These are phyloP conservation scores for Balakata baccata DNA, from an alignment of 345 rosid genomes.

Conservation along the genomic window DNA sequence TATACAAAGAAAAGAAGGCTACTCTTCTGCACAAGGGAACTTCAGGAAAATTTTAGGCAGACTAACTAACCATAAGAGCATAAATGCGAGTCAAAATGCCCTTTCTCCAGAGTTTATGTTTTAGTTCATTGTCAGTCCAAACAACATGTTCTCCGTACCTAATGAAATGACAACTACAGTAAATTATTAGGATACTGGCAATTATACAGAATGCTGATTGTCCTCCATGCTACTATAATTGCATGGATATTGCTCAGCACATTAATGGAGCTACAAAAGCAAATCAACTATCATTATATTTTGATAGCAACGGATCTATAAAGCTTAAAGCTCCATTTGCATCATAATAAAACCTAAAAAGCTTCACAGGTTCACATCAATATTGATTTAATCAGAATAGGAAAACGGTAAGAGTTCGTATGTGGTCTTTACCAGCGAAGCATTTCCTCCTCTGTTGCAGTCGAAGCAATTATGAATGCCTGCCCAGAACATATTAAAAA, in stretches of 20 bases:
- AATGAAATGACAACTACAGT: neutral
- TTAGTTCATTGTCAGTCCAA: conserved; percentile 63
- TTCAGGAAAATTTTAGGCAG: neutral
- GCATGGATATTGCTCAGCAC: neutral
- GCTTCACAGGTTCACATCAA: conserved; percentile 1
- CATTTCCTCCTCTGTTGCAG: conserved; percentile 91
- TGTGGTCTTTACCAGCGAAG: conserved; percentile 63
- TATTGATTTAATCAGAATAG: neutral
- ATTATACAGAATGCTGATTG: neutral
- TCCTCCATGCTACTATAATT: no score
- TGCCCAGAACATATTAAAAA: conserved; percentile 38
- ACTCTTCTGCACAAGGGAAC: conserved; percentile 3
- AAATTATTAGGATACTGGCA: neutral
- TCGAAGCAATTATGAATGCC: conserved; percentile 99
- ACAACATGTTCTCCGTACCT: conserved; percentile 83
- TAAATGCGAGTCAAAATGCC: conserved; percentile 76
- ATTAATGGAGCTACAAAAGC: neutral
- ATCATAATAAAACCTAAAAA: neutral
- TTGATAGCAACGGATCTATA: neutral
- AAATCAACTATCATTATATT: neutral
- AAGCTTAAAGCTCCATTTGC: neutral
- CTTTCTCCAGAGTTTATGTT: conserved; percentile 62
- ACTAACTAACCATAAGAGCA: conserved; percentile 73
- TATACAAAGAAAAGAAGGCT: neutral
- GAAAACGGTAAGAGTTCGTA: neutral